Conservation (phyloP, 441 rosid genomes). For the Capsella rubella region DNA sequence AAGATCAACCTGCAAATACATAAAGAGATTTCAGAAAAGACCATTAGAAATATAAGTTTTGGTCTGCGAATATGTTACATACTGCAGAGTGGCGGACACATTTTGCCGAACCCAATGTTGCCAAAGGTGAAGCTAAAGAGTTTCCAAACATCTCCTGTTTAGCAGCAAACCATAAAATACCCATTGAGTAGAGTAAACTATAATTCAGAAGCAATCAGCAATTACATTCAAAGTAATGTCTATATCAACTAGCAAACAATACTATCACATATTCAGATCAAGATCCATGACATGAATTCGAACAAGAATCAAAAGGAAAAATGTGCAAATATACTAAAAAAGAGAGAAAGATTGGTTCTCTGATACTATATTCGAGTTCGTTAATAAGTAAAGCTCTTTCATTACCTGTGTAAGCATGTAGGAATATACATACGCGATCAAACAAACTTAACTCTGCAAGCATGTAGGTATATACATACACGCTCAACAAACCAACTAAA, state of each 20-base stretch:
- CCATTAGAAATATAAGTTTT: not conserved
- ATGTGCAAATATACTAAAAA: too few species aligned
- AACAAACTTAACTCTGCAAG: not conserved
- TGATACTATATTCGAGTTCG: not conserved
- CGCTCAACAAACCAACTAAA: not conserved
- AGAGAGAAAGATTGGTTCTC: not conserved
- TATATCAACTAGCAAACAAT: not conserved
- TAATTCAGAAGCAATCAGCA: not conserved
- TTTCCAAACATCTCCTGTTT: constrained; percentile 66
- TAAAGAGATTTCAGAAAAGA: constrained; percentile 5
- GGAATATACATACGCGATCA: not conserved
- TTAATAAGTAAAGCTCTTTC: not conserved
- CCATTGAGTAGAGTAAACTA: constrained; percentile 2
- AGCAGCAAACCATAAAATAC: constrained; percentile 18
- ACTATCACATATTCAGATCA: not conserved
- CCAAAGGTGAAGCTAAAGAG: constrained; percentile 59
- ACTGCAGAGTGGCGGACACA: constrained; percentile 42
- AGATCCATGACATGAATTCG: not conserved
- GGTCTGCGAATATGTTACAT: constrained; percentile 38
- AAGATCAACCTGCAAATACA: constrained; percentile 54
- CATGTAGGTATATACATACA: not conserved
- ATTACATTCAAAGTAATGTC: not conserved
- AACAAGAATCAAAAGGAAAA: not conserved
- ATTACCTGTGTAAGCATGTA: not conserved
- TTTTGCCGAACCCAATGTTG: constrained; percentile 45